Evolutionary conservation across 1,284 basidiomycete species (phyloP).

Genomic region (Dichomitus squalens): DNA sequence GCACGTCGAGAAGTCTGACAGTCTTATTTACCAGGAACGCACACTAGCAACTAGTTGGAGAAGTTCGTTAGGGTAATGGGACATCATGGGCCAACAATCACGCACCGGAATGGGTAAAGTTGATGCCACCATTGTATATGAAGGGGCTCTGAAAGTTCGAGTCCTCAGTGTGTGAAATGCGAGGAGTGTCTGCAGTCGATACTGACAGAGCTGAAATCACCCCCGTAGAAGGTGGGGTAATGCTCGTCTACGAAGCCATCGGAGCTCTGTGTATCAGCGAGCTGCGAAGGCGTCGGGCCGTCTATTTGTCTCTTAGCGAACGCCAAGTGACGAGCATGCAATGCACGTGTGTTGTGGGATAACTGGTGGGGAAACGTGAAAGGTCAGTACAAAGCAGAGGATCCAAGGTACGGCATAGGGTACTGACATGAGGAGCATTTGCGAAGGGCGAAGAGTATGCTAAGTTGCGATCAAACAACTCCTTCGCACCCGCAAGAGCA

Average conservation of each 20-base stretch:
- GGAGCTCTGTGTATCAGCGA: slow-evolving; percentile 31
- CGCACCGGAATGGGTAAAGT: slow-evolving; percentile 57
- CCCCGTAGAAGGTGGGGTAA: slow-evolving; percentile 56
- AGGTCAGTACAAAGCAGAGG: too few species aligned
- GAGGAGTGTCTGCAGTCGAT: background rate
- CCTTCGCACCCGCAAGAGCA: slow-evolving; percentile 29
- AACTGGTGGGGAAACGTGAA: slow-evolving; percentile 33
- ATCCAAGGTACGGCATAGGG: background rate
- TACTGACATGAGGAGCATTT: slow-evolving; percentile 41
- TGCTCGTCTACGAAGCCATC: slow-evolving; percentile 49
- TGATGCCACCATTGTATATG: slow-evolving; percentile 55
- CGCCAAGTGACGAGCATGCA: slow-evolving; percentile 42
- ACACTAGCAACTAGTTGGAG: slow-evolving; percentile 39
- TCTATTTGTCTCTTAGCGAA: slow-evolving; percentile 40
- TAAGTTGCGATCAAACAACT: slow-evolving; percentile 46
- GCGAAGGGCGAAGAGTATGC: slow-evolving; percentile 52
- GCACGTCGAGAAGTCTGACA: background rate
- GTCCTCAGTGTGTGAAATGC: background rate
- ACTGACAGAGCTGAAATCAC: slow-evolving; percentile 52
- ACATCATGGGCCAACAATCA: background rate
- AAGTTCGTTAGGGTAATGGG: background rate
- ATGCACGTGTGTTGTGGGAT: slow-evolving; percentile 40
- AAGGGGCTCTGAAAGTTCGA: slow-evolving; percentile 44
- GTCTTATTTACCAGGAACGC: slow-evolving; percentile 2
- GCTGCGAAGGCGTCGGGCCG: background rate